Evolutionary conservation across 495 filamentous ascomycete genomes (phyloP).

Genomic region (Penicillium pulvis): DNA sequence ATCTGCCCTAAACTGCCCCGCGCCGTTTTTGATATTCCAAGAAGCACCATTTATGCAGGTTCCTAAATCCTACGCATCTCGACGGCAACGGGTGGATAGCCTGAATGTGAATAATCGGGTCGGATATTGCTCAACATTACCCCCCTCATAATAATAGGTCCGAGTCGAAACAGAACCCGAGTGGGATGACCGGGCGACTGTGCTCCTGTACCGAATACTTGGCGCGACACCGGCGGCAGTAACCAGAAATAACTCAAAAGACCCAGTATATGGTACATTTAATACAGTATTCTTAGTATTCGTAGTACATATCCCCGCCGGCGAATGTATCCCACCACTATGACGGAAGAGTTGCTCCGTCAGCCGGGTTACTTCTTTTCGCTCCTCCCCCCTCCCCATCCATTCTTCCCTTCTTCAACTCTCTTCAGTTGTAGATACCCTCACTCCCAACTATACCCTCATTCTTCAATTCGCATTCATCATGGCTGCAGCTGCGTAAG

Average conservation of each 20-base stretch:
- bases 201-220: slow-evolving; percentile 42
- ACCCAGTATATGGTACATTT: slow-evolving; percentile 24
- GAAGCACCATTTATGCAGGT: background rate
- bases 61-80: background rate
- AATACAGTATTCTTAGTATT: slow-evolving; percentile 15
- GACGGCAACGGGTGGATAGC: slow-evolving; percentile 1
- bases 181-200: slow-evolving; percentile 45
- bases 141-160: slow-evolving; percentile 7
- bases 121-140: slow-evolving; percentile 21
- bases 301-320: slow-evolving; percentile 5
- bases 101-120: slow-evolving; percentile 13
- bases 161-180: slow-evolving; percentile 23
- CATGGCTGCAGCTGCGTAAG: slow-evolving; percentile 60
- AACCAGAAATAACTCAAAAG: slow-evolving; percentile 5
- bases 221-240: slow-evolving; percentile 28
- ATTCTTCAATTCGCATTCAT: slow-evolving; percentile 27
- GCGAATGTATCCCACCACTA: slow-evolving; percentile 36
- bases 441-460: slow-evolving; percentile 13
- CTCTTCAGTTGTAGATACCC: slow-evolving; percentile 23
- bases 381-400: slow-evolving; percentile 16
- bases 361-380: slow-evolving; percentile 33
- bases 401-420: slow-evolving; percentile 19
- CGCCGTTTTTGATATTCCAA: slow-evolving; percentile 10
- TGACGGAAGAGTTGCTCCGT: slow-evolving; percentile 53
- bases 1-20: slow-evolving; percentile 31